Evolutionary conservation across 331 rosid genomes (phyloP).

Genomic region (Acacia concinna): DNA sequence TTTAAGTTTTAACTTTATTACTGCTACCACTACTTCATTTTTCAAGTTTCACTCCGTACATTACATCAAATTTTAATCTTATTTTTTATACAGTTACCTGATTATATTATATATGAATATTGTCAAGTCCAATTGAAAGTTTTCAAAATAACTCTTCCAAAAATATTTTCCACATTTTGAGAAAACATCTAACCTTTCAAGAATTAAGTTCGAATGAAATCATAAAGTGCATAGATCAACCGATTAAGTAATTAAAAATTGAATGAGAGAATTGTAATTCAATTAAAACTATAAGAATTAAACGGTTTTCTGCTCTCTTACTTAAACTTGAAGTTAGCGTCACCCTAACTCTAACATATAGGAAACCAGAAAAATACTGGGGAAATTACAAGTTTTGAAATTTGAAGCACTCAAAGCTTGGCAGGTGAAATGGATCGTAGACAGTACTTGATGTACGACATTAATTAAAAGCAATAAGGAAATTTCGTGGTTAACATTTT

Average conservation of each 20-base stretch:
- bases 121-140: too few species aligned
- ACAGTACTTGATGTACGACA: not conserved
- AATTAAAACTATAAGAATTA: too few species aligned
- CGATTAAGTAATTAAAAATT: not conserved
- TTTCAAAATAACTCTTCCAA: too few species aligned
- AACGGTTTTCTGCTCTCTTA: too few species aligned
- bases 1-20: too few species aligned
- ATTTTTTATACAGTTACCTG: too few species aligned
- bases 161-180: not conserved
- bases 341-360: too few species aligned
- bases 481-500: conserved; percentile 6
- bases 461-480: conserved; percentile 1
- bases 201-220: not conserved
- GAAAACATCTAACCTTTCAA: not conserved
- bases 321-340: not conserved
- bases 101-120: too few species aligned
- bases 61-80: not conserved
- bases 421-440: not conserved
- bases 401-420: not conserved
- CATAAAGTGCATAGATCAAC: not conserved
- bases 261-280: too few species aligned
- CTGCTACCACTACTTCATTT: too few species aligned
- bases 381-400: not conserved
- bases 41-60: too few species aligned
- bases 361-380: not conserved